phyloP scores from a whole-genome alignment of 73 alveolate species.

The Paramecium primaurelia region DNA sequence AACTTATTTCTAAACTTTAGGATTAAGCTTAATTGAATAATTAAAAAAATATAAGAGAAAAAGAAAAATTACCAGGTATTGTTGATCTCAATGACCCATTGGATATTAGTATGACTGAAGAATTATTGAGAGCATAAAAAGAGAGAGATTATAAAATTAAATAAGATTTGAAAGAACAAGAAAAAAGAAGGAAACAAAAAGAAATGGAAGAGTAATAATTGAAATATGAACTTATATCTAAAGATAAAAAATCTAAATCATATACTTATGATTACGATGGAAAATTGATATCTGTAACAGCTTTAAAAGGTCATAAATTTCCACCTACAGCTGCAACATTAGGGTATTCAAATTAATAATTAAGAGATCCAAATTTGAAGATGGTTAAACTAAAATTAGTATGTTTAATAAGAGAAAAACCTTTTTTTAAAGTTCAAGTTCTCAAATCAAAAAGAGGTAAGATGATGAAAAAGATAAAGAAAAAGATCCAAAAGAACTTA shows the following conservation, averaged over 20 bases:
- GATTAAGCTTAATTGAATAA: neutral
- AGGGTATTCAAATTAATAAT: neutral
- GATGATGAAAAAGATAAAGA: slow-evolving; percentile 4
- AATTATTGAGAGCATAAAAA: slow-evolving; percentile 19
- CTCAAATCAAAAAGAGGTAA: neutral
- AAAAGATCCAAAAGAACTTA: neutral
- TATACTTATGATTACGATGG: slow-evolving; percentile 48
- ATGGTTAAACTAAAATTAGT: neutral
- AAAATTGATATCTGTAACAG: neutral
- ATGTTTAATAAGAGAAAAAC: neutral
- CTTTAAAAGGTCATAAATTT: neutral
- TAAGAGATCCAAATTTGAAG: neutral
- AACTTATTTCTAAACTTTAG: neutral
- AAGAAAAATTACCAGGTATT: neutral
- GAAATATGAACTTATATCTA: slow-evolving; percentile 14
- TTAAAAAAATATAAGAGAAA: neutral
- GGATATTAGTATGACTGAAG: slow-evolving; percentile 32
- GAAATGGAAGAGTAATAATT: slow-evolving; percentile 3
- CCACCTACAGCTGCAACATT: neutral
- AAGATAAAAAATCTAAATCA: slow-evolving; percentile 36
- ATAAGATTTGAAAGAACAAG: slow-evolving; percentile 7
- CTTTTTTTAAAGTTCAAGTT: neutral
- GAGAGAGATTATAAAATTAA: neutral
- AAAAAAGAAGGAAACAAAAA: neutral
- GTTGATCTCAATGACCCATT: slow-evolving; percentile 26